These are phyloP conservation scores for Cutaneotrichosporon sp. DNA, from an alignment of 1,284 basidiomycete species.

Conservation along the genomic window DNA sequence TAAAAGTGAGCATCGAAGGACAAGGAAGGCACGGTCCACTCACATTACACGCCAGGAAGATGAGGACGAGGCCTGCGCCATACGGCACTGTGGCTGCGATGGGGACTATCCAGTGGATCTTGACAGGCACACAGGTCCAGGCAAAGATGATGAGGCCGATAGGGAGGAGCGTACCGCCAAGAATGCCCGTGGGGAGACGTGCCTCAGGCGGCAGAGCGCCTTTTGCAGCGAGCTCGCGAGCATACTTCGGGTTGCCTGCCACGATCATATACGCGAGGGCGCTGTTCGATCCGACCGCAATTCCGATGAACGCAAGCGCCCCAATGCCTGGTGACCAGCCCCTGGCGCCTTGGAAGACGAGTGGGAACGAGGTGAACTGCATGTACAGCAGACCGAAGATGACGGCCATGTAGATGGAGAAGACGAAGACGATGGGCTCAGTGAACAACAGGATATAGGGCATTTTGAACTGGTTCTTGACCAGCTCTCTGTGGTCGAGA, in stretches of 20 bases:
- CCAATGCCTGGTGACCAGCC: slow-evolving; percentile 52
- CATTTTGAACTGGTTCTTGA: slow-evolving; percentile 43
- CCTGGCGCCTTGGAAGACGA: slow-evolving; percentile 38
- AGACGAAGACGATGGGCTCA: slow-evolving; percentile 49
- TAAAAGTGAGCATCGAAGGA: too few relatives aligned
- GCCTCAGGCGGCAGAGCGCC: slow-evolving; percentile 46
- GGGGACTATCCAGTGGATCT: slow-evolving; percentile 59
- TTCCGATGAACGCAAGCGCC: slow-evolving; percentile 62
- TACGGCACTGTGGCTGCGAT: slow-evolving; percentile 58
- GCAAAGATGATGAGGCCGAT: slow-evolving; percentile 34
- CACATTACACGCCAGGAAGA: slow-evolving; percentile 27
- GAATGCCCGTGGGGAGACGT: slow-evolving; percentile 57
- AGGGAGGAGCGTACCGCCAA: slow-evolving; percentile 58
- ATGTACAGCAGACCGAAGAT: slow-evolving; percentile 46
- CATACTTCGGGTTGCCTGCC: slow-evolving; percentile 28
- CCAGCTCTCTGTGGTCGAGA: slow-evolving; percentile 31
- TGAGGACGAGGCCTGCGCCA: slow-evolving; percentile 46
- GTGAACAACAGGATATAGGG: slow-evolving; percentile 48
- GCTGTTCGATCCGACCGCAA: slow-evolving; percentile 57
- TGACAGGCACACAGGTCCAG: slow-evolving; percentile 56
- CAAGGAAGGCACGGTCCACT: too few relatives aligned
- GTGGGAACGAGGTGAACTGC: slow-evolving; percentile 31
- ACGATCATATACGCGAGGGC: slow-evolving; percentile 57
- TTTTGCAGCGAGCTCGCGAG: slow-evolving; percentile 12
- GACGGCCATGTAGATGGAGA: slow-evolving; percentile 42